These are phyloP conservation scores for Ceratobasidium sp. DNA, from an alignment of 1,284 basidiomycete genomes.

Conservation along the genomic window DNA sequence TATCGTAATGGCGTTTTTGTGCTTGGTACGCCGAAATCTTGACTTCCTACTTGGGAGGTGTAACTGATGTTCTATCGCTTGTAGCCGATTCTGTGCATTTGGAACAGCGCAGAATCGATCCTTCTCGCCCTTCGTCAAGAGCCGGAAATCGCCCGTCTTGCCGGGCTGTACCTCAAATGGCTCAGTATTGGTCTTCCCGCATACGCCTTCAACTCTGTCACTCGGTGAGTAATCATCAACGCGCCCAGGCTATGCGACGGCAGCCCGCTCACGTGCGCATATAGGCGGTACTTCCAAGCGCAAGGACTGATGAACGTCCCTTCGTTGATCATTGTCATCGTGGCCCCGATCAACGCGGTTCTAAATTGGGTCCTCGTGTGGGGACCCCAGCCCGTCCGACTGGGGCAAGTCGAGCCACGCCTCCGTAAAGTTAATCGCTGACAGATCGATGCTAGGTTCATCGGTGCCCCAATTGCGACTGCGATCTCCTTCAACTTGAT, in stretches of 20 bases:
- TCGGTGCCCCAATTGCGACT: slow-evolving; percentile 92
- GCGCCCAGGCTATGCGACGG: too few relatives aligned
- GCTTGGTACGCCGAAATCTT: neutral
- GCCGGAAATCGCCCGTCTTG: slow-evolving; percentile 82
- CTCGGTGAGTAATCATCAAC: slow-evolving; percentile 58
- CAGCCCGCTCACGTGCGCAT: neutral
- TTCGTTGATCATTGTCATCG: slow-evolving; percentile 83
- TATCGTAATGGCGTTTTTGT: slow-evolving; percentile 64
- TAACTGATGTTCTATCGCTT: neutral
- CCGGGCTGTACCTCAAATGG: slow-evolving; percentile 80
- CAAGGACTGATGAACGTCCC: slow-evolving; percentile 90
- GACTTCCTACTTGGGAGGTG: neutral
- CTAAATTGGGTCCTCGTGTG: slow-evolving; percentile 90
- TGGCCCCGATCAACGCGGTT: slow-evolving; percentile 87
- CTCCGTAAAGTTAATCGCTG: neutral
- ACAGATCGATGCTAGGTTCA: slow-evolving; percentile 69
- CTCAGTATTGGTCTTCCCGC: slow-evolving; percentile 87
- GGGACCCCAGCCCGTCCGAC: slow-evolving; percentile 78
- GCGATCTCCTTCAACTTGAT: slow-evolving; percentile 90
- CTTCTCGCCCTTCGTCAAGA: slow-evolving; percentile 86
- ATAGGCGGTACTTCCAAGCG: slow-evolving; percentile 86
- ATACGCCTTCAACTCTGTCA: slow-evolving; percentile 80
- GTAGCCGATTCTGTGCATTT: slow-evolving; percentile 74
- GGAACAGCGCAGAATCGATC: slow-evolving; percentile 84
- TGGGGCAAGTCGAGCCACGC: slow-evolving; percentile 54